These are phyloP conservation scores for Glycine soja DNA, from an alignment of 306 rosid genomes.

Conservation along the genomic window DNA sequence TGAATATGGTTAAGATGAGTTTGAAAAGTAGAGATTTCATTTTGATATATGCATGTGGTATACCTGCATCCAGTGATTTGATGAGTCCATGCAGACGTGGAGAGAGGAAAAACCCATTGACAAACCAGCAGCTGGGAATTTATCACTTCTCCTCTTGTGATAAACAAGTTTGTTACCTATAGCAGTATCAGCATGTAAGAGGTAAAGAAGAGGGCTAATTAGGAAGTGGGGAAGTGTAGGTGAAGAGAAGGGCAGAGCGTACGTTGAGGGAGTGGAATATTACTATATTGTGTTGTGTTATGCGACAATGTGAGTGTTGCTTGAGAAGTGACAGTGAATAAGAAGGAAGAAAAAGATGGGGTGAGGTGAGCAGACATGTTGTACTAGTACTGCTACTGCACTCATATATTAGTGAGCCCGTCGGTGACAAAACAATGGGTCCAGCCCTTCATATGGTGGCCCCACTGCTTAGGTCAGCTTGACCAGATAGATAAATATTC, in stretches of 20 bases:
- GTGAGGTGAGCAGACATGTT: neutral
- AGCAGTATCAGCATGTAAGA: too few species aligned
- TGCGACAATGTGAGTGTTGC: conserved; percentile 10
- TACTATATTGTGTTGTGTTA: too few species aligned
- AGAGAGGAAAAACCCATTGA: conserved; percentile 85
- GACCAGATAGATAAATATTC: conserved; percentile 35
- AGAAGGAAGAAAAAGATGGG: conserved; percentile 55
- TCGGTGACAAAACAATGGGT: conserved; percentile 55
- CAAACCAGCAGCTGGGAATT: neutral
- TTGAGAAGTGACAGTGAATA: conserved; percentile 61
- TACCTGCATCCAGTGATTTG: conserved; percentile 97
- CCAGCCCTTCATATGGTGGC: conserved; percentile 34
- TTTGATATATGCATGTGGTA: neutral
- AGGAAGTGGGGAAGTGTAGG: too few species aligned
- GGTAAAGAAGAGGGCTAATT: too few species aligned
- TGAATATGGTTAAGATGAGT: neutral
- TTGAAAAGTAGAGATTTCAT: neutral
- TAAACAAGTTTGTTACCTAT: too few species aligned
- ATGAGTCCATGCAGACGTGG: conserved; percentile 92
- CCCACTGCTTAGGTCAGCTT: conserved; percentile 51
- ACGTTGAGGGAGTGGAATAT: too few species aligned
- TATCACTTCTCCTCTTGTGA: too few species aligned
- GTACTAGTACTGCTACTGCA: too few species aligned
- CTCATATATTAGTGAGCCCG: too few species aligned
- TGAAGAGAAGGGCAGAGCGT: too few species aligned